These are phyloP conservation scores for Phlebiopsis gigantea DNA, from an alignment of 768 basidiomycete species.

Conservation along the genomic window DNA sequence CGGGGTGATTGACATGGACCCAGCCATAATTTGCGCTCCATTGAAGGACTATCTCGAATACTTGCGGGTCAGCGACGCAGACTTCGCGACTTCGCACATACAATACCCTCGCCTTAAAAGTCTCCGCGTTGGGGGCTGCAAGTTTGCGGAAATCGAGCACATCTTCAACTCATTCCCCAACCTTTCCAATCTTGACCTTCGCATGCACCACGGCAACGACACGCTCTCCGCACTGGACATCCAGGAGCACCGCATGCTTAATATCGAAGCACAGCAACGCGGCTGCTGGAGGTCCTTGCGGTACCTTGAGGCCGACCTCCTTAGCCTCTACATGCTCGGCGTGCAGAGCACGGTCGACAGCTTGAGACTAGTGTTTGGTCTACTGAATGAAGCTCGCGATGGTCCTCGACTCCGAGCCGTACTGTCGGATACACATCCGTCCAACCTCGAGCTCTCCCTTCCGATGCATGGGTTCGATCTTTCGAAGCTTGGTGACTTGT, in stretches of 20 bases:
- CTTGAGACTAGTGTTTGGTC: not conserved
- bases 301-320: not conserved
- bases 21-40: not conserved
- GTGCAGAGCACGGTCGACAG: not conserved
- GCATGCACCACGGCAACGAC: constrained; percentile 2
- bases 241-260: constrained; percentile 1
- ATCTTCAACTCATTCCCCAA: constrained; percentile 2
- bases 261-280: not conserved
- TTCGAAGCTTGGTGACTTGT: not conserved
- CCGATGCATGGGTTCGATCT: not conserved
- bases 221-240: not conserved
- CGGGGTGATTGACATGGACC: not conserved
- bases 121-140: not conserved
- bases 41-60: not conserved
- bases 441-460: not conserved
- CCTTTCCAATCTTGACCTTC: not conserved
- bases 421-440: not conserved
- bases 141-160: not conserved
- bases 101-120: not conserved
- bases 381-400: not conserved
- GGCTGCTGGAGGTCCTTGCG: not conserved
- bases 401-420: not conserved
- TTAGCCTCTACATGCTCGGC: constrained; percentile 6
- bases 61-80: not conserved
- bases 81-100: not conserved